These are phyloP conservation scores for Colletotrichum karsti DNA, from an alignment of 2,329 filamentous ascomycete species.

Conservation along the genomic window DNA sequence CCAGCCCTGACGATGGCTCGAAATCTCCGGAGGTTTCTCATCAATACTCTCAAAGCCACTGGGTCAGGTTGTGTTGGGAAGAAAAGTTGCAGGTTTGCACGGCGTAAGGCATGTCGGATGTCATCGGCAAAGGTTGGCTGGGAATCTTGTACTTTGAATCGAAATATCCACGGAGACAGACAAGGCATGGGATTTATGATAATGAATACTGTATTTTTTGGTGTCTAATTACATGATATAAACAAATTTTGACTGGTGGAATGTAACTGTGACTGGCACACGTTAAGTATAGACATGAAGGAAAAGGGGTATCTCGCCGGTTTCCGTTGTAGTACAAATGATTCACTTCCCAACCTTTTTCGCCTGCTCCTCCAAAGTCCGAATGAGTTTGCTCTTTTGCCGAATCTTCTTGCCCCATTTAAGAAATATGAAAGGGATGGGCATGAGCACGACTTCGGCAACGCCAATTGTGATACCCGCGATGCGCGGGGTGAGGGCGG, in stretches of 20 bases:
- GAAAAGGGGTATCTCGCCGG: conserved; percentile 24
- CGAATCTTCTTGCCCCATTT: conserved; percentile 35
- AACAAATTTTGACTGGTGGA: not conserved
- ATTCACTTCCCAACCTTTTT: conserved; percentile 15
- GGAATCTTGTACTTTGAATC: too few relatives aligned
- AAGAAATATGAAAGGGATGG: conserved; percentile 71
- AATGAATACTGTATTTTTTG: not conserved
- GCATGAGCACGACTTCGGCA: conserved; percentile 59
- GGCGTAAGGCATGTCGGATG: not conserved
- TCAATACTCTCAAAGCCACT: not conserved
- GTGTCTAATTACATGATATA: conserved; percentile 6
- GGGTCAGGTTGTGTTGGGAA: conserved; percentile 12
- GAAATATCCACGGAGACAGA: not conserved
- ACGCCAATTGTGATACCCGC: conserved; percentile 53
- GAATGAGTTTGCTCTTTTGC: conserved; percentile 27
- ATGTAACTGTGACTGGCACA: conserved; percentile 17
- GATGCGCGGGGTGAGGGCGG: conserved; percentile 66
- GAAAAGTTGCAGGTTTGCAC: conserved; percentile 2
- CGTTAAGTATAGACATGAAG: conserved; percentile 4
- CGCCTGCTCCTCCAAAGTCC: conserved; percentile 25
- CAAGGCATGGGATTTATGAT: not conserved
- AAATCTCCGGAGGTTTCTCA: not conserved
- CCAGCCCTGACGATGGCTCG: rapidly evolving
- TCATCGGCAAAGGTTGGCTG: not conserved
- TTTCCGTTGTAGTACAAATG: not conserved